These are phyloP conservation scores for Puccinia polysora DNA, from an alignment of 1,284 basidiomycete species.

Conservation along the genomic window DNA sequence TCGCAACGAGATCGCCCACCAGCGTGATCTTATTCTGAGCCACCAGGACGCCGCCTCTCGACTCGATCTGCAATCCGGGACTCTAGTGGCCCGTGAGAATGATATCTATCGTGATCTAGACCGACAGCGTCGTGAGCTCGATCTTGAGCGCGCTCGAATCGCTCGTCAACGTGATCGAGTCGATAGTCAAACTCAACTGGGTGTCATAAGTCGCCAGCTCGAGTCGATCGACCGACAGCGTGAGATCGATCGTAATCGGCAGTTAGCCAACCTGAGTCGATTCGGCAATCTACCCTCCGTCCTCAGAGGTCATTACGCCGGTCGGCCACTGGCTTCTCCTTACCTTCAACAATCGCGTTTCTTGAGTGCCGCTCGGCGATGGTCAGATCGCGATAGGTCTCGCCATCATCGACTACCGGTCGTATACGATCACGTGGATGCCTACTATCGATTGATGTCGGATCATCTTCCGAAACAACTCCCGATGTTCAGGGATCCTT, in stretches of 20 bases:
- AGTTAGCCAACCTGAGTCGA: conserved; percentile 19
- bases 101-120: conserved; percentile 15
- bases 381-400: conserved; percentile 18
- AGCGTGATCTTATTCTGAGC: too few relatives aligned
- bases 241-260: conserved; percentile 20
- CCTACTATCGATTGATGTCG: conserved; percentile 11
- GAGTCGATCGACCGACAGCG: conserved; percentile 1
- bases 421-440: conserved; percentile 15
- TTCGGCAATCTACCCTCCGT: conserved; percentile 11
- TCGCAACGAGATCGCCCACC: too few relatives aligned
- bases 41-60: too few relatives aligned
- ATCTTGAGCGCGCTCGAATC: conserved; percentile 5
- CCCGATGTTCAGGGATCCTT: conserved; percentile 24
- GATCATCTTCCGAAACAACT: conserved; percentile 21
- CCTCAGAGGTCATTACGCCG: not conserved
- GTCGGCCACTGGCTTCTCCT: conserved; percentile 8
- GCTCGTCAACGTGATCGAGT: not conserved
- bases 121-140: not conserved
- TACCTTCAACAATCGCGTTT: conserved; percentile 24
- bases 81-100: not conserved
- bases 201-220: conserved; percentile 11
- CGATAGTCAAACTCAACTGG: conserved; percentile 1
- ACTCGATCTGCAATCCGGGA: too few relatives aligned
- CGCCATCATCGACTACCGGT: not conserved
- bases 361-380: not conserved